These are phyloP conservation scores for Amphibolis antarctica DNA, from an alignment of 106 monocot species.

Conservation along the genomic window DNA sequence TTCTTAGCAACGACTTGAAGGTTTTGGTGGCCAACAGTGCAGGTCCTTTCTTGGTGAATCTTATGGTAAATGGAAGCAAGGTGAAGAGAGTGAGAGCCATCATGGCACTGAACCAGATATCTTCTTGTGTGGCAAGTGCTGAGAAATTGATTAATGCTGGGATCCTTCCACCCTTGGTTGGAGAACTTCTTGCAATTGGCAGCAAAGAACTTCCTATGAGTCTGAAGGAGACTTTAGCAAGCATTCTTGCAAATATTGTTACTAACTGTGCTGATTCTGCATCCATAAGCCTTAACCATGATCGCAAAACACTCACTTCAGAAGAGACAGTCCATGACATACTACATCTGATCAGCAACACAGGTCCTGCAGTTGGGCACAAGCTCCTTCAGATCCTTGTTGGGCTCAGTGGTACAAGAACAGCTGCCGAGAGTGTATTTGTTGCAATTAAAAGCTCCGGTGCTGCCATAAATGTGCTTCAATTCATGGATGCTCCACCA, in stretches of 20 bases:
- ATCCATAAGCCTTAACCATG: slow-evolving; percentile 39
- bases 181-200: slow-evolving; percentile 9
- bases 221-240: slow-evolving; percentile 22
- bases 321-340: slow-evolving; percentile 80
- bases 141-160: slow-evolving; percentile 5
- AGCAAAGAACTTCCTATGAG: slow-evolving; percentile 13
- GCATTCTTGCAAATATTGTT: slow-evolving; percentile 19
- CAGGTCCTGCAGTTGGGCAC: slow-evolving; percentile 73
- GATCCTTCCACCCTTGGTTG: slow-evolving; percentile 23
- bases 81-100: slow-evolving; percentile 7
- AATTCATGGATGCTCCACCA: slow-evolving; percentile 76
- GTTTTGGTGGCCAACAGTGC: slow-evolving; percentile 12
- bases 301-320: slow-evolving; percentile 46
- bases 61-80: slow-evolving; percentile 28
- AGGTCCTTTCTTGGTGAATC: slow-evolving; percentile 34
- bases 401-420: slow-evolving; percentile 53
- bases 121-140: slow-evolving; percentile 16
- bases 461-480: slow-evolving; percentile 67
- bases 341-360: slow-evolving; percentile 89
- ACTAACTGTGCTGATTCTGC: slow-evolving; percentile 8
- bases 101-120: slow-evolving; percentile 21
- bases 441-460: slow-evolving; percentile 77
- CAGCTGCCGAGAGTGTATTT: slow-evolving; percentile 39
- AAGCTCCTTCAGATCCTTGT: slow-evolving; percentile 84
- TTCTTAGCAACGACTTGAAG: slow-evolving; percentile 22